A percentile compares a stretch with the other conserved stretches of the same genome.
Evolutionary conservation across 73 alveolate species (phyloP).

Genomic region (Tetrahymena elliotti): DNA sequence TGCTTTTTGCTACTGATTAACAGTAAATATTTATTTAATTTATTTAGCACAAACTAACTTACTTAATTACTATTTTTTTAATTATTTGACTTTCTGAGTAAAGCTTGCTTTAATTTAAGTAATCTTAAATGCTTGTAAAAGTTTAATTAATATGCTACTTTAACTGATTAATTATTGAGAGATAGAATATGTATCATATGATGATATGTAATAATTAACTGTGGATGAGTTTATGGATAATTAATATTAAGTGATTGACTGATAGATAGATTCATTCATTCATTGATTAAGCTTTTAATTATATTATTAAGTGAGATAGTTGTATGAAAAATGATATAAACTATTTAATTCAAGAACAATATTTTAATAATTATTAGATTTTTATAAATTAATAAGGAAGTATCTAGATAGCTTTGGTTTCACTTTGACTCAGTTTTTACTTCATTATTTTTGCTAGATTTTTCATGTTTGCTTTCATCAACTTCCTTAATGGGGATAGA

Average conservation of each 20-base stretch:
- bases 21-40: neutral
- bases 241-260: neutral
- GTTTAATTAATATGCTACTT: too few species aligned
- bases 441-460: neutral
- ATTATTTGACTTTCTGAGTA: neutral
- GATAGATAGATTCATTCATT: neutral
- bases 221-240: neutral
- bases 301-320: neutral
- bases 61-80: neutral
- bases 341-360: neutral
- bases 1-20: neutral
- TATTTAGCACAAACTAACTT: neutral
- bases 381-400: neutral
- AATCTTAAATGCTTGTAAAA: too few species aligned
- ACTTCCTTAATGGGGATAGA: neutral
- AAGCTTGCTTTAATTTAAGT: neutral
- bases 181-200: neutral
- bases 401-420: too few species aligned
- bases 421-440: neutral
- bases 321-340: neutral
- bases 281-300: neutral
- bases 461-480: neutral
- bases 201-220: too few species aligned
- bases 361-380: neutral
- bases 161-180: neutral